Conservation (phyloP, 768 basidiomycete species). For the Kondoa malvinella region DNA sequence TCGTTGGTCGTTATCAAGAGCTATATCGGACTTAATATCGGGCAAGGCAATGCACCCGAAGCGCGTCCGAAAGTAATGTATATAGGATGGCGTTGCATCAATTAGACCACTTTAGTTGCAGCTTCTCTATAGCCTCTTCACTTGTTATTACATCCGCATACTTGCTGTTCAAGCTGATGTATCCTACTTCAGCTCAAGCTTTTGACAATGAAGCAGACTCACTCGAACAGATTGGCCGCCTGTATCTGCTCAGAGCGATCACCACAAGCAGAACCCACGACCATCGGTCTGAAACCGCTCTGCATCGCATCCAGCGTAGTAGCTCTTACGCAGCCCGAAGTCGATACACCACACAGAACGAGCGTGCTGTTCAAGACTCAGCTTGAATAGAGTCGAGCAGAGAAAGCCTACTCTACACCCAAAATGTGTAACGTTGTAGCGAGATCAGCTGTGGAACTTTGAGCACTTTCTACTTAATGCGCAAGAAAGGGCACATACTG, state of each 20-base stretch:
- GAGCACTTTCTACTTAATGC: neutral
- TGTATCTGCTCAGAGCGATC: neutral
- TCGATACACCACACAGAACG: slow-evolving; percentile 2
- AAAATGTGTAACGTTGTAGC: neutral
- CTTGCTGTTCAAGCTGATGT: neutral
- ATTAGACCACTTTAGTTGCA: neutral
- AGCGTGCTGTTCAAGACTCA: neutral
- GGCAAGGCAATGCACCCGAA: too few species aligned
- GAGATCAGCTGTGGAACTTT: neutral
- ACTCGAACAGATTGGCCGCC: neutral
- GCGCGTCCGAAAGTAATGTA: too few species aligned
- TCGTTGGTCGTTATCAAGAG: too few species aligned
- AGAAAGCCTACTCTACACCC: neutral
- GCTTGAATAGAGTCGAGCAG: neutral
- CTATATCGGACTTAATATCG: too few species aligned
- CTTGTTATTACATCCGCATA: neutral
- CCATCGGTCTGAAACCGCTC: neutral
- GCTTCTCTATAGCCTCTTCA: neutral
- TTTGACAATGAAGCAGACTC: neutral
- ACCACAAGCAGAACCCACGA: neutral
- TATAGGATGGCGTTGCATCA: neutral
- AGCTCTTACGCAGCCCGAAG: neutral
- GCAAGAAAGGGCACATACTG: neutral
- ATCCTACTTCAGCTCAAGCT: neutral
- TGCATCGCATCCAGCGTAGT: neutral